Conservation (phyloP, 2,329 filamentous ascomycete genomes). For the Sclerotinia minor region DNA sequence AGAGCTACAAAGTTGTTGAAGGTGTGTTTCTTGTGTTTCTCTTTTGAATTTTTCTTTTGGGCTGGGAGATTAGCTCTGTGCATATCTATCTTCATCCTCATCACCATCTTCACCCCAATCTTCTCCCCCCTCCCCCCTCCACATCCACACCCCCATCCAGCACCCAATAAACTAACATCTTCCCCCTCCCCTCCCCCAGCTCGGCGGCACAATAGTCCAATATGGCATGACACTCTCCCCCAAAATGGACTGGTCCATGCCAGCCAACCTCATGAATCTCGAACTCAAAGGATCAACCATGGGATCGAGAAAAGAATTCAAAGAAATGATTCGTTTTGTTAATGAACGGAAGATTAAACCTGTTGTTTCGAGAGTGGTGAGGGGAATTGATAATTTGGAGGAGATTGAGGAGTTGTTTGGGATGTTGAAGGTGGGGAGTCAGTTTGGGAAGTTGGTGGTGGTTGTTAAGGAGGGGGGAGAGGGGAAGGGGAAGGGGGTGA, state of each 20-base stretch:
- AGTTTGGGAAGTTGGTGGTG: slow-evolving; percentile 93
- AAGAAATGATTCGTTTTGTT: slow-evolving; percentile 87
- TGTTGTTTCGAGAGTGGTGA: slow-evolving; percentile 71
- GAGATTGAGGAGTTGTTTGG: slow-evolving; percentile 81
- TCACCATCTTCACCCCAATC: too few species aligned
- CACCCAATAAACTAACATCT: neutral
- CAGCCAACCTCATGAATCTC: slow-evolving; percentile 80
- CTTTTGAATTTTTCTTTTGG: too few species aligned
- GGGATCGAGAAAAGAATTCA: slow-evolving; percentile 86
- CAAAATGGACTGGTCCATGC: slow-evolving; percentile 84
- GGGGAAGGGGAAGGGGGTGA: neutral
- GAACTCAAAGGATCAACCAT: slow-evolving; percentile 86
- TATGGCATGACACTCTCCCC: slow-evolving; percentile 92
- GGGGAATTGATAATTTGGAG: slow-evolving; percentile 72
- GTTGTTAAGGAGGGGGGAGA: slow-evolving; percentile 52
- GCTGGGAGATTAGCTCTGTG: too few species aligned
- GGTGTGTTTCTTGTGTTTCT: slow-evolving; percentile 39
- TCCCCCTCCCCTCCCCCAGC: slow-evolving; percentile 42
- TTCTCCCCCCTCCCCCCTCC: too few species aligned
- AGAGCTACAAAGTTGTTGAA: slow-evolving; percentile 70
- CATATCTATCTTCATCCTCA: neutral
- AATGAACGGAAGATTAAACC: slow-evolving; percentile 70
- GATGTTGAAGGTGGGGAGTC: slow-evolving; percentile 80
- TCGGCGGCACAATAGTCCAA: slow-evolving; percentile 77
- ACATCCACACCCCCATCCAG: neutral